These are phyloP conservation scores for Mycena epipterygia DNA, from an alignment of 768 basidiomycete genomes.

Conservation along the genomic window DNA sequence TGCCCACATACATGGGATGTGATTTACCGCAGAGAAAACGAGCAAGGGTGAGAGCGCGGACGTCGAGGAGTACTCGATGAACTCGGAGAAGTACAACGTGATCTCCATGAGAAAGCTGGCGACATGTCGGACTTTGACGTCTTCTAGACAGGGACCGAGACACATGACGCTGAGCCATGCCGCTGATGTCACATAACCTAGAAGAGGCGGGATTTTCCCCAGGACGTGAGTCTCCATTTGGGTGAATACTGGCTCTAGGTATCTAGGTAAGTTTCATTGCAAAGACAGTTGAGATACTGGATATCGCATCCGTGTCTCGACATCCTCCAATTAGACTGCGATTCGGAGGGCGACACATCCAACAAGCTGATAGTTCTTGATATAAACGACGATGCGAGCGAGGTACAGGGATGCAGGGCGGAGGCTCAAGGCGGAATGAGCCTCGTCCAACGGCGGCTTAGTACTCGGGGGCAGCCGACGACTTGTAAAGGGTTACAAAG, in stretches of 20 bases:
- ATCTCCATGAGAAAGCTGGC: slow-evolving; percentile 99
- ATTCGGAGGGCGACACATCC: slow-evolving; percentile 99
- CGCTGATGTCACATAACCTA: slow-evolving; percentile 98
- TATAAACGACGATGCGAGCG: slow-evolving; percentile 97
- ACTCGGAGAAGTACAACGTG: slow-evolving; percentile 97
- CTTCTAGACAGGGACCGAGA: slow-evolving; percentile 82
- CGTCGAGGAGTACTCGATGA: slow-evolving; percentile 87
- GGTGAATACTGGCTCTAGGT: slow-evolving; percentile 96
- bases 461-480: too few relatives aligned
- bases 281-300: slow-evolving; percentile 93
- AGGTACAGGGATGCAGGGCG: slow-evolving; percentile 99
- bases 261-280: slow-evolving; percentile 96
- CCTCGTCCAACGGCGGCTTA: too few relatives aligned
- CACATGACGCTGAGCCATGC: slow-evolving; percentile 94
- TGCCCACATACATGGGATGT: slow-evolving; percentile 82
- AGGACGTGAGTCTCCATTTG: slow-evolving; percentile 99
- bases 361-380: slow-evolving; percentile 99
- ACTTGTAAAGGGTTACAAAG: too few relatives aligned
- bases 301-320: slow-evolving; percentile 98
- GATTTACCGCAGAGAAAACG: slow-evolving; percentile 88
- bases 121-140: slow-evolving; percentile 92
- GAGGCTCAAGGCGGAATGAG: slow-evolving; percentile 97
- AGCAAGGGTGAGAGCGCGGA: slow-evolving; percentile 88
- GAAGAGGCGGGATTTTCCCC: slow-evolving; percentile 94
- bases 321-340: slow-evolving; percentile 98